Percentiles rank a stretch among this genome's conserved stretches.
Evolutionary conservation across 768 basidiomycete genomes (phyloP).

Genomic region (Suillus fuscotomentosus): DNA sequence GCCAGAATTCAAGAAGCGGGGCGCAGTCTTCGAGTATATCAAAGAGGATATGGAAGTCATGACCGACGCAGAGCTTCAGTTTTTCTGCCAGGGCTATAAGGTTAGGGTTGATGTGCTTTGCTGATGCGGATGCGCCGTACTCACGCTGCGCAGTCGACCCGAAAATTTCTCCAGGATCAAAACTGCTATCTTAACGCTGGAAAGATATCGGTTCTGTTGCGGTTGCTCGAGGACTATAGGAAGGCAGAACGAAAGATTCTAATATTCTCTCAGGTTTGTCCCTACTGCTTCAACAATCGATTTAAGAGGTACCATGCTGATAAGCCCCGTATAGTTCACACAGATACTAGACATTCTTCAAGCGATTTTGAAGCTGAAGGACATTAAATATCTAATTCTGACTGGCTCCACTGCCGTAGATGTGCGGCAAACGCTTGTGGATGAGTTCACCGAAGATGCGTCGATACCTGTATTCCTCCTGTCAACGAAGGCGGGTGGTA

Average conservation of each 20-base stretch:
- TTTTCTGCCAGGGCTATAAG: constrained; percentile 84
- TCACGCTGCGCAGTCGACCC: constrained; percentile 51
- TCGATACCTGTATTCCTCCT: constrained; percentile 86
- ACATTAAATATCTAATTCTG: constrained; percentile 75
- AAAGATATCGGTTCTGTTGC: constrained; percentile 75
- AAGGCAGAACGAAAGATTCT: constrained; percentile 76
- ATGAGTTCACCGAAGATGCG: constrained; percentile 87
- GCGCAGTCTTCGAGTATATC: constrained; percentile 77
- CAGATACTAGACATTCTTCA: constrained; percentile 94
- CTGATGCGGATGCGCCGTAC: not conserved
- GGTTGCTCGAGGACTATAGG: constrained; percentile 66
- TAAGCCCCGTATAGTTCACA: constrained; percentile 64
- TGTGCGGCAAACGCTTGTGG: constrained; percentile 88
- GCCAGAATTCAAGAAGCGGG: constrained; percentile 84
- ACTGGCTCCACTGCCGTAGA: constrained; percentile 95
- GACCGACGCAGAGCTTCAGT: constrained; percentile 95
- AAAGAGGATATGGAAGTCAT: constrained; percentile 98
- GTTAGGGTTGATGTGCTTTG: constrained; percentile 34
- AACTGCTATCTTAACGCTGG: constrained; percentile 84
- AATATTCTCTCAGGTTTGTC: constrained; percentile 88
- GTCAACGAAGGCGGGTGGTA: constrained; percentile 91
- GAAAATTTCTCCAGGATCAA: constrained; percentile 71
- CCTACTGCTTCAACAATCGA: not conserved
- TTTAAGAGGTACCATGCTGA: not conserved
- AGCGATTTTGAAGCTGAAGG: constrained; percentile 68